Conservation (phyloP, 805 yeast genomes). For the Candida odintsovae region DNA sequence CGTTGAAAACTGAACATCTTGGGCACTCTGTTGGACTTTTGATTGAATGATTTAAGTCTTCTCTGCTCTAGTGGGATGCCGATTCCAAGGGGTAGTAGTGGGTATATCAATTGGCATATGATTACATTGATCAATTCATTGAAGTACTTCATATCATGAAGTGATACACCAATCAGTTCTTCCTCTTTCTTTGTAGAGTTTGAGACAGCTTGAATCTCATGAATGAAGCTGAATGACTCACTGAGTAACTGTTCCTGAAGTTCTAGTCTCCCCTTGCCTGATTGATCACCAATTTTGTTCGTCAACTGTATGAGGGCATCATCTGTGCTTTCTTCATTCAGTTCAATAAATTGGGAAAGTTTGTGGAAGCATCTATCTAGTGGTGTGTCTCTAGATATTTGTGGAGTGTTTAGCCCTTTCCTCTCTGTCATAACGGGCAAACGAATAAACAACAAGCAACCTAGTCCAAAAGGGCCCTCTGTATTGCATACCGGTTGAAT, state of each 20-base stretch:
- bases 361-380: conserved; percentile 28
- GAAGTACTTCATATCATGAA: conserved; percentile 78
- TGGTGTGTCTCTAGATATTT: conserved; percentile 25
- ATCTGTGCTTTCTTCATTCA: conserved; percentile 10
- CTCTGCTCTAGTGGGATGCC: conserved; percentile 65
- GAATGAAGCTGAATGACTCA: conserved; percentile 6
- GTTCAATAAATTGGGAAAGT: conserved; percentile 16
- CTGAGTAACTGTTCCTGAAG: conserved; percentile 2
- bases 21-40: conserved; percentile 8
- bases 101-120: conserved; percentile 66
- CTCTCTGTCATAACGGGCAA: background rate
- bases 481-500: background rate
- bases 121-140: conserved; percentile 59
- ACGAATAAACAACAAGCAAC: too few relatives aligned
- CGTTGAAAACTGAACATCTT: conserved; percentile 12
- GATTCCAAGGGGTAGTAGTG: conserved; percentile 48
- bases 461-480: background rate
- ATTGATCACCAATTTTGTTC: background rate
- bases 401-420: conserved; percentile 26
- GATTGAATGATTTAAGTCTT: conserved; percentile 43
- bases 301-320: conserved; percentile 13
- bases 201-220: conserved; percentile 15
- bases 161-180: conserved; percentile 51
- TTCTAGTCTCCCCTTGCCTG: background rate
- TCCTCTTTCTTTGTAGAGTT: conserved; percentile 1